Evolutionary conservation across 352 stramenopile species (phyloP).

Genomic region (Globisporangium uncinulatum): DNA sequence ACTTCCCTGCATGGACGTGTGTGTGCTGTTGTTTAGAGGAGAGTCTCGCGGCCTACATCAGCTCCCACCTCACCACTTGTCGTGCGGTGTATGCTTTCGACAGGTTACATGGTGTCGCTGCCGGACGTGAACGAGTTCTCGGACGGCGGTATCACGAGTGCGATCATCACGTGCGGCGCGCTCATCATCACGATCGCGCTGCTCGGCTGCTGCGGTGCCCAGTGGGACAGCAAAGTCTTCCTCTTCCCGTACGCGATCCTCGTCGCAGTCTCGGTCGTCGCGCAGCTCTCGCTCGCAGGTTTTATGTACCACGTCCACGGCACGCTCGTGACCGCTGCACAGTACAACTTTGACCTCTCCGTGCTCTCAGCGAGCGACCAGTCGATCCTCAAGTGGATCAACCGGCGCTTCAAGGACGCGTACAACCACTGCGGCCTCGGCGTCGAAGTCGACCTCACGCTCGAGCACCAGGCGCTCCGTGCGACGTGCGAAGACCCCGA

Average conservation of each 20-base stretch:
- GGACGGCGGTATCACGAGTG: conserved; percentile 65
- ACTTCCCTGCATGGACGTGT: background rate
- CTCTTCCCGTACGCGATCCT: conserved; percentile 79
- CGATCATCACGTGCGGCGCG: conserved; percentile 74
- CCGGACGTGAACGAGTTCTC: conserved; percentile 80
- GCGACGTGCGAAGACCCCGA: conserved; percentile 51
- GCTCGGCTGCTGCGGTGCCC: conserved; percentile 73
- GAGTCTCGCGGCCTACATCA: no score
- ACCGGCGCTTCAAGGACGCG: conserved; percentile 66
- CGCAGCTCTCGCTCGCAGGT: conserved; percentile 67
- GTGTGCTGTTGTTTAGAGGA: conserved; percentile 4
- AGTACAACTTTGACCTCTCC: conserved; percentile 68
- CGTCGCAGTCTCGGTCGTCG: conserved; percentile 70
- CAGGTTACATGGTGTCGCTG: conserved; percentile 77
- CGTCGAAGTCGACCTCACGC: conserved; percentile 57
- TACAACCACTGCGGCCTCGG: conserved; percentile 66
- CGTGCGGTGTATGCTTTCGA: no score
- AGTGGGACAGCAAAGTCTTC: conserved; percentile 86
- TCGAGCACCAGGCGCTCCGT: conserved; percentile 28
- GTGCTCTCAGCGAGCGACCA: conserved; percentile 47
- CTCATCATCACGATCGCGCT: conserved; percentile 75
- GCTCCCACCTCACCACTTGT: no score
- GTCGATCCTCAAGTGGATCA: conserved; percentile 69
- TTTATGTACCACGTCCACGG: conserved; percentile 81
- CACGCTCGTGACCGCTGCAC: conserved; percentile 55